Evolutionary conservation across 345 rosid species (phyloP), one percentile per base, ranked within the genome.

Genomic region (Acer campestre): DNA sequence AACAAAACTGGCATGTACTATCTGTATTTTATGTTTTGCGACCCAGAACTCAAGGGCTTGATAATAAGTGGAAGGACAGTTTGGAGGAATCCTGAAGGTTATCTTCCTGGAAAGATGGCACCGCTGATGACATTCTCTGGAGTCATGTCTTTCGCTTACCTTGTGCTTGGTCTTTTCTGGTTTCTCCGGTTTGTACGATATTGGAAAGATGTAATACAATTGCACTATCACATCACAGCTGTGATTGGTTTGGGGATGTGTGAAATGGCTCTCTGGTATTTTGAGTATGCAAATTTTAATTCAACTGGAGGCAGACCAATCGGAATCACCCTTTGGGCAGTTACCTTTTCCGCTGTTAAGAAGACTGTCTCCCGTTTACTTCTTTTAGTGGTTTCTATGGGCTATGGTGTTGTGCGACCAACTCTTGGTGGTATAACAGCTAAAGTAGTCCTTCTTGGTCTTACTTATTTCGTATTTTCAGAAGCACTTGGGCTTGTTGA

Each of bases 181-280:
- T 86, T 86, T 79, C 46, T 86, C 31, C 74, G 84, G 76, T 86
- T 86, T 77, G 75, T 75, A 22, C 79, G 78, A 68, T 77, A 79
- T 58, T 81, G 86, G 86, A 83, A 81, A 75, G 70, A 83, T 66
- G 58, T 83, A 14, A 81, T 85, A 22, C 85, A 77, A 17, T 67
- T 86, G 68, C 89, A 86, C 65, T 83, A 73, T 70, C 85, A 86
- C 74, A 83, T 86, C 55, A 83, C 85, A 14, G 85, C 74, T 53
- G 85, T 86, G 11, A 81, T 86, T 40, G 82, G 74, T 72, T 76
- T 86, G 31, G 86, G 89, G 44, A 86, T 83, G 86, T 86, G 83
- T 62, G 88, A 86, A 78, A 86, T 86, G 88, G 88, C 88, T 69
- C 51, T 83, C 20, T 81, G 84, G 88, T 85, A 80, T 68, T 85